Evolutionary conservation across 768 basidiomycete species (phyloP).

Genomic region (Tylopilus balloui): DNA sequence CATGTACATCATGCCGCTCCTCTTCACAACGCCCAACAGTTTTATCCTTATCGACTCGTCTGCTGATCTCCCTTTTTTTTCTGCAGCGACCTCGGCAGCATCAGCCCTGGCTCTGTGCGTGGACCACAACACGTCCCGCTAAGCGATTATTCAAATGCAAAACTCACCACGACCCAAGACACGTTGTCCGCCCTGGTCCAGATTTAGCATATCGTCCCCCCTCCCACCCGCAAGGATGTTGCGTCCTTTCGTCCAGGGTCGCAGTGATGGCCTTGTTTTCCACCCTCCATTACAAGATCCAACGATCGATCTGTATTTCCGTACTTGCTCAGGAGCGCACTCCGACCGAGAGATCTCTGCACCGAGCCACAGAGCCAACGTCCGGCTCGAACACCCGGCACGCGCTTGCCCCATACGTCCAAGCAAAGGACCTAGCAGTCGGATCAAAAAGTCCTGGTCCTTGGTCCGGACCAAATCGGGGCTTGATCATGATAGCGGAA

Average conservation of each 20-base stretch:
- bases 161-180: slow-evolving; percentile 5
- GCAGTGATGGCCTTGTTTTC: neutral
- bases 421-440: neutral
- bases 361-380: neutral
- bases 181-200: slow-evolving; percentile 9
- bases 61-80: slow-evolving; percentile 6
- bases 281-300: neutral
- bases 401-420: neutral
- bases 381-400: neutral
- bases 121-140: neutral
- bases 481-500: neutral
- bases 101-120: slow-evolving; percentile 4
- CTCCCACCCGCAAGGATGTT: neutral
- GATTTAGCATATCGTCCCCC: neutral
- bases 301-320: neutral
- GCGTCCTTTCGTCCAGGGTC: slow-evolving; percentile 6
- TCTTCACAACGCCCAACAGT: neutral
- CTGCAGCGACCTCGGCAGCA: neutral
- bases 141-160: slow-evolving; percentile 8
- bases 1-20: neutral
- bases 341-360: slow-evolving; percentile 2
- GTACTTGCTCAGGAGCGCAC: slow-evolving; percentile 7
- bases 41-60: neutral
- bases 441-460: slow-evolving; percentile 9
- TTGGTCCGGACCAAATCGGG: slow-evolving; percentile 3